Conservation (phyloP, 169 alveolate species). For the Cryptosporidium andersoni region DNA sequence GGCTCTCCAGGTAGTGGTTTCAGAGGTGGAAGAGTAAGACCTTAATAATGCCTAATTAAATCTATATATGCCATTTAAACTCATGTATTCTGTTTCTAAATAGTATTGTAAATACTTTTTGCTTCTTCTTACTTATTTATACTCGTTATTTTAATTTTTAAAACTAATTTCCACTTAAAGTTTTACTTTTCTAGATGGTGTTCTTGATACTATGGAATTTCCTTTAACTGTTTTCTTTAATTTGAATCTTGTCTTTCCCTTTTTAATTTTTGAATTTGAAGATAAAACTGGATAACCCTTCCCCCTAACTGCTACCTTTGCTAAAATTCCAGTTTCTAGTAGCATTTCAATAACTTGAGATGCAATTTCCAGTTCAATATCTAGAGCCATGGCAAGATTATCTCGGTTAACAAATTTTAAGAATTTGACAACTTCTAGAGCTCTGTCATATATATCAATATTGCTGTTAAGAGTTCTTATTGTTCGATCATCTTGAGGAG, state of each 20-base stretch:
- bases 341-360: slow-evolving; percentile 33
- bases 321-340: slow-evolving; percentile 28
- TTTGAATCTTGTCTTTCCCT: not conserved
- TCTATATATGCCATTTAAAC: slow-evolving; percentile 24
- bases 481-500: slow-evolving; percentile 41
- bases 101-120: slow-evolving; percentile 15
- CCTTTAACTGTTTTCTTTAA: not conserved
- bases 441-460: slow-evolving; percentile 35
- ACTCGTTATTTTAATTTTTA: slow-evolving; percentile 4
- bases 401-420: slow-evolving; percentile 52
- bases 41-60: not conserved
- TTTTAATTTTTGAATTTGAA: slow-evolving; percentile 33
- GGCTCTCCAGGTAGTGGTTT: slow-evolving; percentile 67
- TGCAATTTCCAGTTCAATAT: slow-evolving; percentile 62
- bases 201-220: not conserved
- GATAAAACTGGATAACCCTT: slow-evolving; percentile 26
- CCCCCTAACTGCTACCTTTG: slow-evolving; percentile 11
- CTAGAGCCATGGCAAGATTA: slow-evolving; percentile 70
- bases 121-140: not conserved
- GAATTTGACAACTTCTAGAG: slow-evolving; percentile 52
- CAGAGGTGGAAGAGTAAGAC: slow-evolving; percentile 57
- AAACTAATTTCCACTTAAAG: too few relatives aligned
- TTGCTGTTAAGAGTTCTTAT: slow-evolving; percentile 23
- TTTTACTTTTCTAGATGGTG: too few relatives aligned
- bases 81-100: slow-evolving; percentile 27